A percentile compares a stretch with the other conserved stretches of the same genome.
phyloP scores from a whole-genome alignment of 768 basidiomycete genomes.

The Naganishia vaughanmartiniae region DNA sequence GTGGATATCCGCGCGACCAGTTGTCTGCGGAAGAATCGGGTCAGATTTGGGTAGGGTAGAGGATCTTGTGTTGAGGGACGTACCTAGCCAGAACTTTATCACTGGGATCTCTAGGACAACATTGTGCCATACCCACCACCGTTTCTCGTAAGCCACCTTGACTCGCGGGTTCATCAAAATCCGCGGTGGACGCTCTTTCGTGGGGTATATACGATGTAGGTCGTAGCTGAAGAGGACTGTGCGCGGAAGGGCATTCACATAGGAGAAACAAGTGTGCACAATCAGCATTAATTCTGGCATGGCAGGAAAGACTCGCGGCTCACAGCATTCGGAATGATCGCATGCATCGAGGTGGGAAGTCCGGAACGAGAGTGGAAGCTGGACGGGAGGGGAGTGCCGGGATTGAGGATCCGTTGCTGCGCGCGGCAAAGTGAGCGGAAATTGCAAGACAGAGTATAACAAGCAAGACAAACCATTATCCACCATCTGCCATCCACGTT shows the following conservation, averaged over 20 bases:
- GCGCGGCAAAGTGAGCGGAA: not conserved
- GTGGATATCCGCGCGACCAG: constrained; percentile 33
- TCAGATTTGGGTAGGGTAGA: not conserved
- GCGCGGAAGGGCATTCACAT: too few species aligned
- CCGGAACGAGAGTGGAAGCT: constrained; percentile 34
- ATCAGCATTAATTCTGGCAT: too few species aligned
- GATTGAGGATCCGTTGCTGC: constrained; percentile 33
- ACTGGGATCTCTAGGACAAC: constrained; percentile 31
- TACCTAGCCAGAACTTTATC: constrained; percentile 36
- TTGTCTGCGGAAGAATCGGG: constrained; percentile 21
- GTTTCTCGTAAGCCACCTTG: constrained; percentile 35
- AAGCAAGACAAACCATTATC: constrained; percentile 18
- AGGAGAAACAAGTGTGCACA: too few species aligned
- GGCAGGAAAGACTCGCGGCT: too few species aligned
- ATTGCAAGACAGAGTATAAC: not conserved
- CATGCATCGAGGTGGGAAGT: constrained; percentile 34
- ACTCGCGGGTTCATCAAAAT: constrained; percentile 38
- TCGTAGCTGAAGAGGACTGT: constrained; percentile 34
- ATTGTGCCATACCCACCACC: constrained; percentile 38
- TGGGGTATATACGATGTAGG: constrained; percentile 34
- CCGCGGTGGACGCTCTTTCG: constrained; percentile 26
- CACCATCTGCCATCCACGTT: constrained; percentile 37
- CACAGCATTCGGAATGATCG: constrained; percentile 36
- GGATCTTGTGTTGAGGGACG: not conserved
- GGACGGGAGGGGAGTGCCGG: constrained; percentile 31